These are phyloP conservation scores for Sporothrix mexicana DNA, from an alignment of 2,329 filamentous ascomycete species.

Conservation along the genomic window DNA sequence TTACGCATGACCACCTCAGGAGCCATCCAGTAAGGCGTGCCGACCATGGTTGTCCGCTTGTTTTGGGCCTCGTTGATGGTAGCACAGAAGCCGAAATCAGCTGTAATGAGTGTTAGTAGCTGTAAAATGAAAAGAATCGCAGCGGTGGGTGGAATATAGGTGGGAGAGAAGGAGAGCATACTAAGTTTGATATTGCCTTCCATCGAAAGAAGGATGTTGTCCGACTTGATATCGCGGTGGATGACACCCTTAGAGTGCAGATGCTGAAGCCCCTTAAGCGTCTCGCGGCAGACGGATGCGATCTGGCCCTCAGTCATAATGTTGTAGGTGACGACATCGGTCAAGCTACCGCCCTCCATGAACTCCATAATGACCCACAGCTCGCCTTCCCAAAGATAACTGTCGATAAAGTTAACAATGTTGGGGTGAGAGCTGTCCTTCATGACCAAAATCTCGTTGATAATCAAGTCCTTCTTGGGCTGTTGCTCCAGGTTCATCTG, in stretches of 20 bases:
- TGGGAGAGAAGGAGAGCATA: slow-evolving; percentile 53
- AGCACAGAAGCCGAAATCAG: slow-evolving; percentile 98
- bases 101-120: slow-evolving; percentile 51
- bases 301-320: slow-evolving; percentile 99
- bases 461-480: slow-evolving; percentile 98
- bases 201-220: slow-evolving; percentile 92
- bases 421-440: slow-evolving; percentile 98
- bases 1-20: slow-evolving; percentile 97
- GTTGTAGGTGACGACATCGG: slow-evolving; percentile 98
- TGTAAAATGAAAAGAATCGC: too few species aligned
- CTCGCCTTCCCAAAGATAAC: slow-evolving; percentile 86
- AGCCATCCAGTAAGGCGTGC: slow-evolving; percentile 99
- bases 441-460: slow-evolving; percentile 99
- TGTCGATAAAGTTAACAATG: slow-evolving; percentile 99
- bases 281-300: slow-evolving; percentile 92
- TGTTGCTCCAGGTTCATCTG: slow-evolving; percentile 99
- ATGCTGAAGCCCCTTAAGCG: slow-evolving; percentile 88
- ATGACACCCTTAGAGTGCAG: slow-evolving; percentile 98
- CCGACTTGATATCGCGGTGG: slow-evolving; percentile 98
- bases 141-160: neutral
- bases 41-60: slow-evolving; percentile 98
- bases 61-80: slow-evolving; percentile 97
- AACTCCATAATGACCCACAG: slow-evolving; percentile 99
- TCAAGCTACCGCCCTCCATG: slow-evolving; percentile 97
- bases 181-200: slow-evolving; percentile 98